Base-by-base conservation (phyloP, 2,329 filamentous ascomycete species). In the Pseudogymnoascus sp. region DNA sequence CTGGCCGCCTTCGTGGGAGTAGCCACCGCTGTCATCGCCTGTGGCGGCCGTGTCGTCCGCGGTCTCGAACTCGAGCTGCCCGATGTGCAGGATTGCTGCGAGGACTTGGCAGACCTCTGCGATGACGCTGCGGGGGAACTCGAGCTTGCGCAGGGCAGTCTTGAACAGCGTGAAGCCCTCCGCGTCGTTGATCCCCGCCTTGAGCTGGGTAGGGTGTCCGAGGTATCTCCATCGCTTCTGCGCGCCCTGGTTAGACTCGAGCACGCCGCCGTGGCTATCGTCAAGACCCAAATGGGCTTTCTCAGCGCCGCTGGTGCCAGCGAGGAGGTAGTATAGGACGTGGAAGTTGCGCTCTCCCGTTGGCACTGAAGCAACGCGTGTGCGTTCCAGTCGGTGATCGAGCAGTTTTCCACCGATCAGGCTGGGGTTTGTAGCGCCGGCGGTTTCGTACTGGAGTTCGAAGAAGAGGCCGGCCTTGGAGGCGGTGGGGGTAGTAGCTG, bases 121-220 rank as follows among this genome's bases (percentile, higher is more conserved):
- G 72, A 99, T 96, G 71, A 97, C 95, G 65, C 88, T 88, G 62
- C 93, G 85, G 3, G 93, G 90, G 67, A 99, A 97, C 76, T 97
- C 95, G 12, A 99, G 83, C 75, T 96, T 97, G 67, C 93, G 85
- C 59, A 99, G 79, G 1, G 95, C 95, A 0, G 91, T 96, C 80
- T 97, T 97, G 82, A 99, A 97, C 62, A 97, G 88, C 73, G 96
- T 91, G 76, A 99, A 99, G 3, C 93, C 95, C 72, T 97, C 93
- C 1, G 88, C 83, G 72, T 99, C 95, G 71, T 99, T 97, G 74
- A 99, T 93, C 64, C 95, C 95, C 28, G 97, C 91, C 75, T 96
- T 97, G 67, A 99, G 83, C 76, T 99, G 95, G 0, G 93, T 97
- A 0, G 93, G 95, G 70, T 99, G 95, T 2, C 95, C 95, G 3